Evolutionary conservation across 345 rosid genomes (phyloP).

Genomic region (Hirschfeldia incana): DNA sequence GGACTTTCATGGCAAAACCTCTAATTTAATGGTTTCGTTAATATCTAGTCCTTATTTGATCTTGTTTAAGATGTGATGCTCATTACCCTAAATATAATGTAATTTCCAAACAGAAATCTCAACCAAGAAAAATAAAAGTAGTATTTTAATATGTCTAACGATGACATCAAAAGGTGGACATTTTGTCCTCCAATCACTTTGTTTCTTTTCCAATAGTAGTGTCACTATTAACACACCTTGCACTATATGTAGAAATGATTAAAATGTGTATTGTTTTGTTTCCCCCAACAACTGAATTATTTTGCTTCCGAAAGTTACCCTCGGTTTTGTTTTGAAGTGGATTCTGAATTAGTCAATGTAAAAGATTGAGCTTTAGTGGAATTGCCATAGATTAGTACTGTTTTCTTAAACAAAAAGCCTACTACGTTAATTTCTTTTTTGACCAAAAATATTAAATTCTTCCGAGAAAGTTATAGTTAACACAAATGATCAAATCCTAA

Average conservation of each 20-base stretch:
- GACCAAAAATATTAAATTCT: not conserved
- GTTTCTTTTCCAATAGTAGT: slow-evolving; percentile 16
- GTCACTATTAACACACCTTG: slow-evolving; percentile 35
- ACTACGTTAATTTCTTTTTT: not conserved
- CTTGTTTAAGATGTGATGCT: not conserved
- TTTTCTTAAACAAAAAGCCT: not conserved
- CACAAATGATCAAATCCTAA: not conserved
- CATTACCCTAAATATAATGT: not conserved
- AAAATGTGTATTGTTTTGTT: not conserved
- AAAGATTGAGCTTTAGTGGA: slow-evolving; percentile 7
- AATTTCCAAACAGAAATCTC: not conserved
- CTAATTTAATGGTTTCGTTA: not conserved
- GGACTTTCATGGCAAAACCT: not conserved
- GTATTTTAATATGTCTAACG: not conserved
- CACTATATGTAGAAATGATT: slow-evolving; percentile 12
- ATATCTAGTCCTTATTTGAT: not conserved
- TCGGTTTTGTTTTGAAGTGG: slow-evolving; percentile 19
- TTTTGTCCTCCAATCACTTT: slow-evolving; percentile 21
- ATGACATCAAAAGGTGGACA: not conserved
- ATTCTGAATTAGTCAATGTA: not conserved
- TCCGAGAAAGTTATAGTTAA: not conserved
- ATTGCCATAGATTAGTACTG: not conserved
- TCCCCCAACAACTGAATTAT: not conserved
- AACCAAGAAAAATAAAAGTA: not conserved
- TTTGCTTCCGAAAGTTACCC: slow-evolving; percentile 16